phyloP scores from a whole-genome alignment of 2,329 filamentous ascomycete species.

The Cercospora nicotianae region DNA sequence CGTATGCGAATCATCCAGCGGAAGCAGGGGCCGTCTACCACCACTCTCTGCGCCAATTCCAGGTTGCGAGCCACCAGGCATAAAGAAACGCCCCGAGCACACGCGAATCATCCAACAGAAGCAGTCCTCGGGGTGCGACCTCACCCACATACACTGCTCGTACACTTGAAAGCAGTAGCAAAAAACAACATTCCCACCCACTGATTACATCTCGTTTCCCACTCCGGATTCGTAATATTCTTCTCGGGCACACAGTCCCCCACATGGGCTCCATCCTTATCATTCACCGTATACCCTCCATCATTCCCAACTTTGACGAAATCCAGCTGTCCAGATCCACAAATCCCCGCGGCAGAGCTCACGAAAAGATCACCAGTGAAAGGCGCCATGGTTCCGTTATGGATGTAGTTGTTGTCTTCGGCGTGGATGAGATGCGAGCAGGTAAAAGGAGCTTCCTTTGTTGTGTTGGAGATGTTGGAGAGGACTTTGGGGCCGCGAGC shows the following conservation, averaged over 20 bases:
- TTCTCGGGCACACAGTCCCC: constrained; percentile 21
- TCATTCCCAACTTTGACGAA: constrained; percentile 18
- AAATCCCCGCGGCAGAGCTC: constrained; percentile 19
- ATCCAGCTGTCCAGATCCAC: constrained; percentile 22
- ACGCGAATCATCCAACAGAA: not conserved
- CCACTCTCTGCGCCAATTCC: not conserved
- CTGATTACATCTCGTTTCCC: constrained; percentile 19
- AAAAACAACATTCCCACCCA: constrained; percentile 29
- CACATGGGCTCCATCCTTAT: constrained; percentile 14
- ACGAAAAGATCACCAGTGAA: constrained; percentile 8
- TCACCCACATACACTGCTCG: constrained; percentile 20
- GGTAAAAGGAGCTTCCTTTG: constrained; percentile 19
- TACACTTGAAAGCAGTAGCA: constrained; percentile 22
- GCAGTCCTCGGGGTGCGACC: not conserved
- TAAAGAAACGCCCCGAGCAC: not conserved
- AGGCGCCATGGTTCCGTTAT: constrained; percentile 23
- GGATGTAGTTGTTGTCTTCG: constrained; percentile 27
- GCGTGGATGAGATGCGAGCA: constrained; percentile 25
- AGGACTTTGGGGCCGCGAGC: constrained; percentile 25
- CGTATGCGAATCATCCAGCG: not conserved
- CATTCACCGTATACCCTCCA: constrained; percentile 19
- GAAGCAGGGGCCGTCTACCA: not conserved
- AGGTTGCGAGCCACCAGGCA: not conserved
- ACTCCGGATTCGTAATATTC: not conserved
- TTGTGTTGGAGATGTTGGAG: constrained; percentile 12